Conservation (phyloP, 73 alveolate species). For the Paramecium octaurelia region DNA sequence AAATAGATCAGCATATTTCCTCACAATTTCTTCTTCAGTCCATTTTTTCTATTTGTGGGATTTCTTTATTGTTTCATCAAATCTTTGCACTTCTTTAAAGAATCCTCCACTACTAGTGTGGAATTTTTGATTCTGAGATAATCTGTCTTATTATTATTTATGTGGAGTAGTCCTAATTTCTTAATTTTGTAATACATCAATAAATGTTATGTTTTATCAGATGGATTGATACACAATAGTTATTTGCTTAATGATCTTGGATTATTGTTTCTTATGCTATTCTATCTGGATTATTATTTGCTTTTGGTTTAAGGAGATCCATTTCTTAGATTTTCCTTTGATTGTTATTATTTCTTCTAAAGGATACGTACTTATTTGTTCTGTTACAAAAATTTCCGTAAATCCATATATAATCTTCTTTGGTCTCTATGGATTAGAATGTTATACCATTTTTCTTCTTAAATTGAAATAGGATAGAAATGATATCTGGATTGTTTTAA, state of each 20-base stretch:
- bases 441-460: slow-evolving; percentile 19
- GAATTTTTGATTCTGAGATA: neutral
- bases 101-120: neutral
- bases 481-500: neutral
- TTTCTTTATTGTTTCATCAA: neutral
- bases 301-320: neutral
- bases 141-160: neutral
- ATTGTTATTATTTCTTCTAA: neutral
- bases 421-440: neutral
- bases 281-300: neutral
- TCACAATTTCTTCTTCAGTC: slow-evolving; percentile 47
- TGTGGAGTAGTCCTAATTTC: neutral
- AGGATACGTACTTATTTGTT: neutral
- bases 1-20: slow-evolving; percentile 40
- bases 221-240: neutral
- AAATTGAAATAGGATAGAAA: neutral
- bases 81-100: neutral
- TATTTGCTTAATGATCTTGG: neutral
- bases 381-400: neutral
- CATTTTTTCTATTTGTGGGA: neutral
- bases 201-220: neutral
- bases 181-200: neutral
- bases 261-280: neutral
- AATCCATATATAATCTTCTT: neutral
- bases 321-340: neutral